phyloP scores from a whole-genome alignment of 805 yeast genomes.

The Metschnikowia vanudenii region DNA sequence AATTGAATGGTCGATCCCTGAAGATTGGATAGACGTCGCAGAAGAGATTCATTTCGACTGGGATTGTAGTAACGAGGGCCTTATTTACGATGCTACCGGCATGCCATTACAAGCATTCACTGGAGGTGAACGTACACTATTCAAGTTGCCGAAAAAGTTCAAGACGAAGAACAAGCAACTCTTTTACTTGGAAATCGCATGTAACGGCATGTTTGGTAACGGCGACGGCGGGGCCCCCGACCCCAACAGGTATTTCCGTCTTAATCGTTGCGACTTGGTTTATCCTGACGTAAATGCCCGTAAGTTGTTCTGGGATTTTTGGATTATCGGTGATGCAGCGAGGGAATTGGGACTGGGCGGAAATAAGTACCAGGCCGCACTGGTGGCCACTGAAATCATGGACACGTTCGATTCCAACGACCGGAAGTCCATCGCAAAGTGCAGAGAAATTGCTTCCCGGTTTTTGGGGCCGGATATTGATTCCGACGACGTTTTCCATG shows the following conservation, averaged over 20 bases:
- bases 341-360: constrained; percentile 69
- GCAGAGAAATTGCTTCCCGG: constrained; percentile 64
- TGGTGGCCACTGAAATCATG: constrained; percentile 79
- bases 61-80: constrained; percentile 86
- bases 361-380: constrained; percentile 80
- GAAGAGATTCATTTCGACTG: constrained; percentile 68
- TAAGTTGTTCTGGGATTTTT: constrained; percentile 73
- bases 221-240: constrained; percentile 69
- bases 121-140: constrained; percentile 79
- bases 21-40: constrained; percentile 46
- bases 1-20: constrained; percentile 62
- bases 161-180: constrained; percentile 50
- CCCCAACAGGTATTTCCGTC: constrained; percentile 65
- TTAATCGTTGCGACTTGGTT: constrained; percentile 71
- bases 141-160: constrained; percentile 53
- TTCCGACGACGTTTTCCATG: constrained; percentile 53
- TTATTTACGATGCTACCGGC: constrained; percentile 68
- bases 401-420: constrained; percentile 75
- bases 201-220: constrained; percentile 90
- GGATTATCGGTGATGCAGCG: constrained; percentile 89
- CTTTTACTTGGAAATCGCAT: constrained; percentile 85
- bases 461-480: constrained; percentile 68
- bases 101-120: constrained; percentile 80
- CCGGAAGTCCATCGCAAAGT: constrained; percentile 50
- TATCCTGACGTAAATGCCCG: constrained; percentile 81